Base-by-base conservation (phyloP, 352 stramenopile species). In the Globisporangium ultimum region DNA sequence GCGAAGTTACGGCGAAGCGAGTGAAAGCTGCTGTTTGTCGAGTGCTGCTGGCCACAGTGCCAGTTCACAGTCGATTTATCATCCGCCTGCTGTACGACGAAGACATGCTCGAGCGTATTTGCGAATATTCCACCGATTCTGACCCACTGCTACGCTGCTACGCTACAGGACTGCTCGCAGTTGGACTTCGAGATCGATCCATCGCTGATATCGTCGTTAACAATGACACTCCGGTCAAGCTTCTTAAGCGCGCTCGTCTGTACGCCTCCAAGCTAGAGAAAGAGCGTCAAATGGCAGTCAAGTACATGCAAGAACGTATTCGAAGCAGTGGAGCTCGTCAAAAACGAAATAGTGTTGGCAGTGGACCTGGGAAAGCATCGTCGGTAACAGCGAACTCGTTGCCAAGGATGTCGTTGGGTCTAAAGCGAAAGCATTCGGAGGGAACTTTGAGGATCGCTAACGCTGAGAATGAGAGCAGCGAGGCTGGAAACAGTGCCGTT, bases 181-280 rank as follows among this genome's bases (percentile, higher is more conserved):
- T 93, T 14, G 85, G 79, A 8, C 58, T 95, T 0, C 71, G 85
- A n/a, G 85, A 95, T 47, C 83, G 85, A 24, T 92, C 83, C 5
- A 68, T 93, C 53, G 85, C 85, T 1, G 83, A 93, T 47, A 80
- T 82, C 4, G 81, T 95, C 28, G 85, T 95, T 28, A 95, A 95
- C 68, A 86, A 84, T 21, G 85, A 91, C 9, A 88, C 79, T 0
- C 65, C 83, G 0, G 56, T 90, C 17, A 91, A 86, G 34, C 71
- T 95, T 49, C 64, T 95, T 9, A 87, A 88, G 57, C 68, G 85
- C 24, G 80, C 81, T 12, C 71, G 81, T 6, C 75, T 91, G 56
- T 95, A 87, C 46, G 85, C 85, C 15, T 88, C 79, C 9, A 91
- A 91, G 46, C 58, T 95, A 28, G 83, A 93, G 42, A 75, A 74